Base-by-base conservation (phyloP, 352 stramenopile species). In the Sclerospora graminicola region DNA sequence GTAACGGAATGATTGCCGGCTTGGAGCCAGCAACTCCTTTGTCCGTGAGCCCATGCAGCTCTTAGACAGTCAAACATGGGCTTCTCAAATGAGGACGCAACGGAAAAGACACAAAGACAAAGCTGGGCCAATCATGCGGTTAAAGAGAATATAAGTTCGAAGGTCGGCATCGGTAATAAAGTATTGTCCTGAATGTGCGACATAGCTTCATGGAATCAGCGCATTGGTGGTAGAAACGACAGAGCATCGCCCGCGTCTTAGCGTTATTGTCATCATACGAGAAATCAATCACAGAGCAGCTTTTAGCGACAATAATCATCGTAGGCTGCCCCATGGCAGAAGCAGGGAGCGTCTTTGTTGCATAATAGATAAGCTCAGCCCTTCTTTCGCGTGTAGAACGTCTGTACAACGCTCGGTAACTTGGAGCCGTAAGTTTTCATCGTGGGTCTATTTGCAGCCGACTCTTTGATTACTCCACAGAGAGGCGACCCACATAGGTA, bases 131-230 rank as follows among this genome's bases (percentile, higher is more conserved):
- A 95, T 94, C 74, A 88, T 89, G 51, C 86, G 82, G 69, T 98
- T 98, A 61, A 98, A 98, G 53, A 99, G 69, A 50, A 99, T 98
- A 78, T 98, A 95, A 41, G 77, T 98, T 21, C 87, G 76, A 39
- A 97, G 88, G 54, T 98, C 93, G 0, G 76, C 66, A 38, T 85
- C 69, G 32, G 71, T 82, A 66, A 98, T 97, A n/a, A n/a, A n/a
- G n/a, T n/a, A 30, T 86, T 96, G 53, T 98, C 95, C 66, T 99
- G 95, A 46, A 99, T 87, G 65, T 98, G 92, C 26, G 82, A 97
- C 94, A 99, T 99, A 26, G 95, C 96, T 45, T 96, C 91, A 49
- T 98, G 71, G 78, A 99, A 99, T n/a, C 93, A 98, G 65, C 15
- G 95, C 93, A 63, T n/a, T 98, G 87, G 70, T 99, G 89, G 61